Conservation (phyloP, 768 basidiomycete species). For the Asterophora parasitica region DNA sequence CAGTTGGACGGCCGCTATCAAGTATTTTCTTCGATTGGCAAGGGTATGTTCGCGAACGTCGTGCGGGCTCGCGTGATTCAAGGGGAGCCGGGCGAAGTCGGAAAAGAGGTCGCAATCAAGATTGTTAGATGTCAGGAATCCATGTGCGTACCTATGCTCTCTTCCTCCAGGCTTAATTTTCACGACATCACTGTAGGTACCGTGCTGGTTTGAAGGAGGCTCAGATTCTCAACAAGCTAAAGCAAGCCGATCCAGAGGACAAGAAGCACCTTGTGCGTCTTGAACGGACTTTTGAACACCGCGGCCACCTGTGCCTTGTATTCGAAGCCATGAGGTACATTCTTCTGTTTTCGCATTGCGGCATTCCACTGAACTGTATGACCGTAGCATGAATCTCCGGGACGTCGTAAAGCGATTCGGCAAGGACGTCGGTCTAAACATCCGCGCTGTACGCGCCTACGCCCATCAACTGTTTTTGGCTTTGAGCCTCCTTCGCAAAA, state of each 20-base stretch:
- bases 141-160: slow-evolving; percentile 50
- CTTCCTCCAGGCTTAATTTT: slow-evolving; percentile 1
- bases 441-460: slow-evolving; percentile 97
- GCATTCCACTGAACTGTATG: neutral
- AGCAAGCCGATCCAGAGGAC: slow-evolving; percentile 89
- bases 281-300: slow-evolving; percentile 93
- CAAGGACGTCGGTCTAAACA: slow-evolving; percentile 94
- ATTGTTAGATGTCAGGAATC: slow-evolving; percentile 94
- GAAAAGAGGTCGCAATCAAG: slow-evolving; percentile 91
- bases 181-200: slow-evolving; percentile 52
- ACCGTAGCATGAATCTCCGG: slow-evolving; percentile 87
- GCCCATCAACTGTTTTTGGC: slow-evolving; percentile 93
- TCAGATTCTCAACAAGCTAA: slow-evolving; percentile 82
- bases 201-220: slow-evolving; percentile 92
- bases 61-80: slow-evolving; percentile 82
- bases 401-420: slow-evolving; percentile 98
- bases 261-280: slow-evolving; percentile 95
- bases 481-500: slow-evolving; percentile 78
- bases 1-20: slow-evolving; percentile 90
- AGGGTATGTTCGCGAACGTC: slow-evolving; percentile 98
- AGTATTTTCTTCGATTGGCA: slow-evolving; percentile 91
- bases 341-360: neutral
- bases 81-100: slow-evolving; percentile 48
- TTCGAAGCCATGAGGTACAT: slow-evolving; percentile 91
- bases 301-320: slow-evolving; percentile 93